Base-by-base conservation (phyloP, 805 yeast species). In the Naumovozyma castellii region DNA sequence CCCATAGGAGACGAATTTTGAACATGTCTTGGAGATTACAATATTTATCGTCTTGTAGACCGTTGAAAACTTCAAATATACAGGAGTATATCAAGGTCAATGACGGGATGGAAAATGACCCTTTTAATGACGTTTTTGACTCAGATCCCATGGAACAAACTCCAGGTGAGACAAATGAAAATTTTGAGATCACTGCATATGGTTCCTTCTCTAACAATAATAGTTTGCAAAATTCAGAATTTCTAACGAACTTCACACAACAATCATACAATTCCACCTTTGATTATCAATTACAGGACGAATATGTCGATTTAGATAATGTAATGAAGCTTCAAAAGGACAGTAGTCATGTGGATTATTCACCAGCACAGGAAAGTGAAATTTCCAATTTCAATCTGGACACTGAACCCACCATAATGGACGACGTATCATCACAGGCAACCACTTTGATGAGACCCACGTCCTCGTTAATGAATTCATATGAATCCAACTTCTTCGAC, bases 1-100 rank as follows among this genome's bases (percentile, higher is more conserved):
- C 95, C 1, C 78, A 84, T 57, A 72, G 74, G 40, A 72, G 76
- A 19, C 66, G 96, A 37, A 81, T 87, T 78, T 85, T 83, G 53
- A 87, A 87, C 56, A 61, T 86, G 40, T 78, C 94, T 8, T 86
- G 95, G 95, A 66, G 96, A 43, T 33, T 46, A 22, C 43, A 45
- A 15, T 25, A 29, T 32, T 10, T 22, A n/a, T n/a, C n/a, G n/a
- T n/a, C n/a, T n/a, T n/a, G n/a, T n/a, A n/a, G n/a, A n/a, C n/a
- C n/a, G n/a, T n/a, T n/a, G n/a, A n/a, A n/a, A n/a, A n/a, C n/a
- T n/a, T n/a, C n/a, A n/a, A n/a, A n/a, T 22, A 22, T 22, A 6
- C 9, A 22, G 27, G 6, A 6, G 10, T 10, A 22, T 22, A 22
- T 22, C 27, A 22, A 22, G 6, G 10, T 6, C 27, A 22, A 22